These are phyloP conservation scores for Aphanomyces stellatus DNA, from an alignment of 352 stramenopile species.

Conservation along the genomic window DNA sequence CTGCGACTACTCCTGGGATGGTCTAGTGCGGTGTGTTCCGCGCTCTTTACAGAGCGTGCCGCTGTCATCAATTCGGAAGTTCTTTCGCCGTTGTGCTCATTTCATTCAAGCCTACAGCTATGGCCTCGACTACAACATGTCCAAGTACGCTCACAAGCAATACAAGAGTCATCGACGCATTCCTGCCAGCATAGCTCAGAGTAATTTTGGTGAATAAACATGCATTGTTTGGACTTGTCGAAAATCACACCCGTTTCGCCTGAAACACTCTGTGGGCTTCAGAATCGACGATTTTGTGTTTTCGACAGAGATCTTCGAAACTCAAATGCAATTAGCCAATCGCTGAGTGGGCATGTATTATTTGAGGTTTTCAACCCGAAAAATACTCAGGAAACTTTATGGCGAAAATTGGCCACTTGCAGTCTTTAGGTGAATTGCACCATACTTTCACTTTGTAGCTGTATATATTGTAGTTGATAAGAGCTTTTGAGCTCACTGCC, in stretches of 20 bases:
- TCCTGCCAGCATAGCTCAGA: background rate
- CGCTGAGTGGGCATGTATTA: background rate
- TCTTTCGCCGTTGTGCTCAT: conserved; percentile 4
- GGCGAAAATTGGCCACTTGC: background rate
- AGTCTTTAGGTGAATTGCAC: conserved; percentile 8
- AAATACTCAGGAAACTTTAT: background rate
- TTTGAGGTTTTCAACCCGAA: background rate
- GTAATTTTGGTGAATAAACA: background rate
- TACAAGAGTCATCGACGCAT: conserved; percentile 5
- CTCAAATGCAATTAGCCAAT: background rate
- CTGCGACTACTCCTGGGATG: background rate
- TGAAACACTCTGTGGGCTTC: background rate
- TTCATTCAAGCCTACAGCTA: background rate
- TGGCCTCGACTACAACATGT: background rate
- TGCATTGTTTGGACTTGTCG: background rate
- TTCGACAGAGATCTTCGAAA: background rate
- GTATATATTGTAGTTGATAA: too few species aligned
- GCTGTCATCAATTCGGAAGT: conserved; percentile 1
- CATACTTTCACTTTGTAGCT: too few species aligned
- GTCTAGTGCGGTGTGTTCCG: background rate
- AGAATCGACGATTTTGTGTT: background rate
- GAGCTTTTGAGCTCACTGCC: too few species aligned
- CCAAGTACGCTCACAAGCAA: background rate
- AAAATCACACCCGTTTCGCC: background rate
- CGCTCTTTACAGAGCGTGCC: background rate